phyloP scores from a whole-genome alignment of 2,329 filamentous ascomycete genomes.

The Aspergillus niger region DNA sequence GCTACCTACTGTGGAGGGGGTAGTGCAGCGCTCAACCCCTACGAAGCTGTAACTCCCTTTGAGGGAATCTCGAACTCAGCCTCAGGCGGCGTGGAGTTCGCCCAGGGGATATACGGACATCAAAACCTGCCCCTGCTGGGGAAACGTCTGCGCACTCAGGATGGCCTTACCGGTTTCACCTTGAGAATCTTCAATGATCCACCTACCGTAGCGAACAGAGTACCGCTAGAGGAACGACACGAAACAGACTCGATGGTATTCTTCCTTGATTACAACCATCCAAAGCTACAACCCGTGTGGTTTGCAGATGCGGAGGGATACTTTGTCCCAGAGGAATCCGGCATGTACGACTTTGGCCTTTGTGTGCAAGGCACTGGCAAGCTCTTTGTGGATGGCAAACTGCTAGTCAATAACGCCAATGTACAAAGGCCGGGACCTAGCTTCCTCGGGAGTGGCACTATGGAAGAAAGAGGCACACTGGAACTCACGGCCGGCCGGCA shows the following conservation, averaged over 20 bases:
- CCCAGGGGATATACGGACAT: conserved; percentile 63
- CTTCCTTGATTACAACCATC: conserved; percentile 55
- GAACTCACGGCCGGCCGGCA: conserved; percentile 58
- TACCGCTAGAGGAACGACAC: conserved; percentile 51
- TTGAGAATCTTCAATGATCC: conserved; percentile 63
- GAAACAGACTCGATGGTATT: conserved; percentile 45
- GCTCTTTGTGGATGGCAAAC: conserved; percentile 61
- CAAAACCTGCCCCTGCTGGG: conserved; percentile 62
- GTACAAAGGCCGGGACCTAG: conserved; percentile 62
- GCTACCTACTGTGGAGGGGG: conserved; percentile 59
- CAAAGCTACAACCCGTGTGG: conserved; percentile 47
- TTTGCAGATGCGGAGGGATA: conserved; percentile 45
- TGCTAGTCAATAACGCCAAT: conserved; percentile 65
- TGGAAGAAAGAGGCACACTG: conserved; percentile 61
- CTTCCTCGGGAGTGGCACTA: conserved; percentile 64
- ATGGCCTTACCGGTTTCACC: conserved; percentile 58
- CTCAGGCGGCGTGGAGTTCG: conserved; percentile 44
- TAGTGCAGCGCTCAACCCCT: conserved; percentile 55
- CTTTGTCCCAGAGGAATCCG: conserved; percentile 59
- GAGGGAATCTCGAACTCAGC: conserved; percentile 36
- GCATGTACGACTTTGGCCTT: conserved; percentile 62
- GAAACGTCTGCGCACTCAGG: conserved; percentile 48
- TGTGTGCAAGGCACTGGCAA: conserved; percentile 64
- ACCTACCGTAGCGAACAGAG: conserved; percentile 48
- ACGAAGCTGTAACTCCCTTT: conserved; percentile 44